These are phyloP conservation scores for Dendrocalamus sinicus DNA, from an alignment of 176 grass and related monocot genomes.

Conservation along the genomic window DNA sequence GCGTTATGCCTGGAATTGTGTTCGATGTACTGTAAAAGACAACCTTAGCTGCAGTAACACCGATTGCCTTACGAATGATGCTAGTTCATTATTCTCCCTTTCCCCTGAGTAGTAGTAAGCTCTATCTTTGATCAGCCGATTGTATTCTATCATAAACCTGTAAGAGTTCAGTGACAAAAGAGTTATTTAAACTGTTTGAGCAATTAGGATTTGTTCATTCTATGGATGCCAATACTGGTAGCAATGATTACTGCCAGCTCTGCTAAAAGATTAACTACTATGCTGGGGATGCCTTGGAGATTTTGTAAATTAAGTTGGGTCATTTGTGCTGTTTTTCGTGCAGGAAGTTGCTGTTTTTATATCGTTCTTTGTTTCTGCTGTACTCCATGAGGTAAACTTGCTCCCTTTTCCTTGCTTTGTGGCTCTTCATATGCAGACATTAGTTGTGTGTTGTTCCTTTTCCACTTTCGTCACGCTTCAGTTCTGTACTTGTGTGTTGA, in stretches of 20 bases:
- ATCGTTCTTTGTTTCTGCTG: constrained; percentile 90
- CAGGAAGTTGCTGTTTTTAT: constrained; percentile 89
- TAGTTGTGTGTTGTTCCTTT: background rate
- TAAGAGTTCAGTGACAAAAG: background rate
- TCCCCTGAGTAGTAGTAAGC: background rate
- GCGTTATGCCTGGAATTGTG: background rate
- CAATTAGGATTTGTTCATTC: constrained; percentile 13
- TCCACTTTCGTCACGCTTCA: background rate
- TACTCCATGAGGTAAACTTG: constrained; percentile 86
- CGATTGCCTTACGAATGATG: background rate
- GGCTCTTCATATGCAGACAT: background rate
- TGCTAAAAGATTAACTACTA: constrained; percentile 6
- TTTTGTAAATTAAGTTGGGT: background rate
- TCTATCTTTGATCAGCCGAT: background rate
- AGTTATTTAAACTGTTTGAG: constrained; percentile 19
- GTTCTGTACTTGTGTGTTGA: background rate
- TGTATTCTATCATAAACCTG: constrained; percentile 1
- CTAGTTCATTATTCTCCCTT: background rate
- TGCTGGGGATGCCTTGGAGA: background rate
- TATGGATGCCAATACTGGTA: background rate
- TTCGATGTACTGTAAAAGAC: constrained; percentile 21
- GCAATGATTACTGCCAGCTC: background rate
- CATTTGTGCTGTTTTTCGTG: constrained; percentile 41
- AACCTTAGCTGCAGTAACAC: background rate
- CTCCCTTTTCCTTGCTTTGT: background rate